phyloP scores from a whole-genome alignment of 306 rosid species.

The Aeschynomene evenia region DNA sequence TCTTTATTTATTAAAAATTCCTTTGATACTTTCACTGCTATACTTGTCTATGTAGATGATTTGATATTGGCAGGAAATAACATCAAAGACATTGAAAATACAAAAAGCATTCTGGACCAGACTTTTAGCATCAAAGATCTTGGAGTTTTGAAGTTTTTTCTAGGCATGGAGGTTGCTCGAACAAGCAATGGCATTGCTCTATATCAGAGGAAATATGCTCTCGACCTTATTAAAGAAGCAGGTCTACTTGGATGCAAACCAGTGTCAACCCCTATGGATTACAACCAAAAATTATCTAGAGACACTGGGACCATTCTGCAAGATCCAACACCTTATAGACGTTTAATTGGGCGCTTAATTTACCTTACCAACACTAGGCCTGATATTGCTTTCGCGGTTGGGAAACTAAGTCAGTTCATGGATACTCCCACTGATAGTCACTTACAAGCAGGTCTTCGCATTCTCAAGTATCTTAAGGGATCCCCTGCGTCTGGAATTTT shows the following conservation, averaged over 20 bases:
- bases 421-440: not conserved
- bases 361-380: not conserved
- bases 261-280: not conserved
- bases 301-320: not conserved
- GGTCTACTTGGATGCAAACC: not conserved
- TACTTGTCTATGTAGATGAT: not conserved
- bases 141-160: not conserved
- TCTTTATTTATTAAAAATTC: not conserved
- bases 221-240: not conserved
- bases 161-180: not conserved
- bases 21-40: not conserved
- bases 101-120: not conserved
- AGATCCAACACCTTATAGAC: not conserved
- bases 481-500: not conserved
- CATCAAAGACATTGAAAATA: not conserved
- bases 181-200: not conserved
- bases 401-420: not conserved
- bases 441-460: not conserved
- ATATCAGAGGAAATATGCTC: not conserved
- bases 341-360: not conserved
- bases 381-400: too few species aligned
- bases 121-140: not conserved
- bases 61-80: not conserved
- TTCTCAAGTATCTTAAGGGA: not conserved
- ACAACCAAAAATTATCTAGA: not conserved